Base-by-base conservation (phyloP, 495 filamentous ascomycete genomes). In the Xeromyces bisporus region DNA sequence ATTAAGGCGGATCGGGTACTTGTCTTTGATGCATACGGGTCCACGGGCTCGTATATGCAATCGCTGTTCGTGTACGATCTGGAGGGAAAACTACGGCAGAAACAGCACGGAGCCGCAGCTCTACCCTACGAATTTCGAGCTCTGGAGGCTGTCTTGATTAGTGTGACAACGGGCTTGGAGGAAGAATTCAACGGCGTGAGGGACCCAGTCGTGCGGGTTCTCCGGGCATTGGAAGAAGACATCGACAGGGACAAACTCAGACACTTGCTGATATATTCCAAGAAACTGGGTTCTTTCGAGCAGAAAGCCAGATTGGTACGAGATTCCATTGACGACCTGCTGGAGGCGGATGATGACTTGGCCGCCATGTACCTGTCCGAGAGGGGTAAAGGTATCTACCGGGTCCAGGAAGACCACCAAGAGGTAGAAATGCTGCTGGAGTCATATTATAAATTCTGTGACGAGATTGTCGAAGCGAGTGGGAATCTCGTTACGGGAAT, bases 281-380 rank as follows among this genome's bases (percentile, higher is more conserved):
- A 97, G 56, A 80, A 86, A 44, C 64, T 96, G 28, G 89, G 85
- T 50, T 92, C 86, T 5, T 97, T 97, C 46, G 89, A 94, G 51
- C 89, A 94, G 43, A 96, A 93, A 49, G 87, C 89, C 7, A 79
- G 85, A 32, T 60, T 97, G 7, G 91, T 97, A 23, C 73, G 89
- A 24, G 89, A 97, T 45, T 80, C 89, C 15, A 85, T 97, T 25
- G 85, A 94, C 38, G 91, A 97, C 55, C 55, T 97, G 3, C 64
- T 97, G n/a, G 89, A 97, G 51, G 89, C 91, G 6, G 89, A 97
- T 46, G 89, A 97, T 49, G 89, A 97, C 48, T 60, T 97, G 17
- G 76, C 85, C 11, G 67, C 80, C 38, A 96, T 97, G 89, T 97
- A 97, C 44, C 55, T 97, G 36, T 80, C 76, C 0, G 89, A 93